A percentile compares a stretch with the other conserved stretches of the same genome.
These are phyloP conservation scores for Roridomyces roridus DNA, from an alignment of 768 basidiomycete species.

Conservation along the genomic window DNA sequence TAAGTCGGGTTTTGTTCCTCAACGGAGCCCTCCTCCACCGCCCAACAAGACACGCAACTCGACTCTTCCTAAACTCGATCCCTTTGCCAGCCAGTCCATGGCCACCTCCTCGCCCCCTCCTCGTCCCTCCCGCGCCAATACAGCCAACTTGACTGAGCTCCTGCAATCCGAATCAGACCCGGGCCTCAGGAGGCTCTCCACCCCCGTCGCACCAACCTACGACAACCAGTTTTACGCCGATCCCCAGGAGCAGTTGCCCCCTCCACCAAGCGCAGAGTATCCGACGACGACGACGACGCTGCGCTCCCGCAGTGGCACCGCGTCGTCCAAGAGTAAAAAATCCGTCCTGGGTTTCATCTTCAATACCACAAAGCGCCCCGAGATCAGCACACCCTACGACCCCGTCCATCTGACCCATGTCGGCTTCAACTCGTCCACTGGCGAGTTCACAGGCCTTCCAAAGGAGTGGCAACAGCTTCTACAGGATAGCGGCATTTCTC, in stretches of 20 bases:
- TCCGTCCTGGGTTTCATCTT: constrained; percentile 83
- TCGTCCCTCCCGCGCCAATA: constrained; percentile 85
- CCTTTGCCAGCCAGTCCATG: constrained; percentile 28
- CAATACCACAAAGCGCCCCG: constrained; percentile 75
- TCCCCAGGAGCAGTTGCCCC: constrained; percentile 35
- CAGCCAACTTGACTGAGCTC: constrained; percentile 79
- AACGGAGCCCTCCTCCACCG: constrained; percentile 47
- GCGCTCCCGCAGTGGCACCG: constrained; percentile 56
- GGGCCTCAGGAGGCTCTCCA: constrained; percentile 58
- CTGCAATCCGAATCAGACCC: constrained; percentile 53
- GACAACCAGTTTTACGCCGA: constrained; percentile 54
- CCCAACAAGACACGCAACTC: constrained; percentile 57
- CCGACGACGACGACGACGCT: too few relatives aligned
- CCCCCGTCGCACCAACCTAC: constrained; percentile 42
- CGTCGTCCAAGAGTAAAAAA: constrained; percentile 57
- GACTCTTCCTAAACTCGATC: constrained; percentile 60
- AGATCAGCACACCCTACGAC: constrained; percentile 98
- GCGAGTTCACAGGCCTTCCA: constrained; percentile 96
- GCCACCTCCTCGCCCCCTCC: constrained; percentile 65
- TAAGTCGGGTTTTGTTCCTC: constrained; percentile 42
- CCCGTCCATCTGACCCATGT: constrained; percentile 99
- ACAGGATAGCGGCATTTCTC: constrained; percentile 94
- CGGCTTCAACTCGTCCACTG: constrained; percentile 98
- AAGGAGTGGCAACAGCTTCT: constrained; percentile 99
- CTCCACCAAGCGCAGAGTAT: constrained; percentile 20